Conservation (phyloP, 768 basidiomycete genomes). For the Chlorophyllum brunneum region DNA sequence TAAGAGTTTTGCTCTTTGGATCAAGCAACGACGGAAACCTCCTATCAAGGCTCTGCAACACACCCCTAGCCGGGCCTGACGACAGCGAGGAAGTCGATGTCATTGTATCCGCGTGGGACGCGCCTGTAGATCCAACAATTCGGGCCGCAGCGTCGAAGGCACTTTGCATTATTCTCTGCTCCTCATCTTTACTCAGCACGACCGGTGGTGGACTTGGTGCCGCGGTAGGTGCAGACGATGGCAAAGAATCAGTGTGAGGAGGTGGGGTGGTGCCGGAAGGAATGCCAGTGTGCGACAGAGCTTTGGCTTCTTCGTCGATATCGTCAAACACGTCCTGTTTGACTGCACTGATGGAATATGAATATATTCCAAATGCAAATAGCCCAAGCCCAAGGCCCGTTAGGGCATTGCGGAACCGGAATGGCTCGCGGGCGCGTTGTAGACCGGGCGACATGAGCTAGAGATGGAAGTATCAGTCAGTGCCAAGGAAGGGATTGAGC, state of each 20-base stretch:
- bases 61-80: constrained; percentile 30
- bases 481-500: background rate
- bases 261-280: constrained; percentile 8
- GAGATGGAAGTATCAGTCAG: background rate
- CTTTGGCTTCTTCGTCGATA: constrained; percentile 72
- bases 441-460: constrained; percentile 88
- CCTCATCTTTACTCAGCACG: background rate
- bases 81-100: background rate
- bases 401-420: constrained; percentile 71
- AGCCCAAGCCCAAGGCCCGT: constrained; percentile 68
- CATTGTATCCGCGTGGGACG: constrained; percentile 5
- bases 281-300: constrained; percentile 28
- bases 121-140: background rate
- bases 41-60: constrained; percentile 41
- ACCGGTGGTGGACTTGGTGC: constrained; percentile 1
- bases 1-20: constrained; percentile 56
- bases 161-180: constrained; percentile 10
- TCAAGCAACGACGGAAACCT: constrained; percentile 53
- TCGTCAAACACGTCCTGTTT: constrained; percentile 92
- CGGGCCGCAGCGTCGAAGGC: constrained; percentile 1
- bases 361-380: constrained; percentile 81
- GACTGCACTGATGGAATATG: constrained; percentile 91
- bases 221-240: background rate
- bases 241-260: background rate
- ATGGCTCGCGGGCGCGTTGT: constrained; percentile 83